Base-by-base conservation (phyloP, 805 yeast genomes). In the Barnettozyma vustinii region DNA sequence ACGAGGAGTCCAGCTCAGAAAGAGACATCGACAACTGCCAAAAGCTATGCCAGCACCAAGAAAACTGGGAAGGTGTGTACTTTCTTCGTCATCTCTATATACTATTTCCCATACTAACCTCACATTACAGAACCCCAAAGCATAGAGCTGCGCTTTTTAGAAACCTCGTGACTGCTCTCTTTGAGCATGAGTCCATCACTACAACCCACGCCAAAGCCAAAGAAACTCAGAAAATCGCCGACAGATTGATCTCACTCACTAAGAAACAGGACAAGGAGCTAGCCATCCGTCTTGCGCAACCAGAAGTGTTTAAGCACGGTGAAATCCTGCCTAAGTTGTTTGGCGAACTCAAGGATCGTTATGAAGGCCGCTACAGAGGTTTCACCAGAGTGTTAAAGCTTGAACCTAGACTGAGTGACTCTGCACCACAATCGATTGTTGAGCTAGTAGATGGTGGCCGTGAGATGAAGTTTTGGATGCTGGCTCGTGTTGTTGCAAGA, bases 381-480 rank as follows among this genome's bases (percentile, higher is more conserved):
- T 92, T 84, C 70, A 89, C 97, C 3, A 79, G 98, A 56, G 79
- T 92, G 47, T 69, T 90, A 53, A 83, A 79, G 57, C 71, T 94
- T 52, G 98, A 94, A 66, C 89, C 91, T 16, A 76, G 98, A 56
- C 66, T 84, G 42, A 91, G 94, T 48, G 99, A 94, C 64, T 85
- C 82, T 52, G 96, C 97, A 0, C 91, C 91, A 30, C 94, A 87
- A 74, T 83, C 94, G 0, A 82, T 91, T 9, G 62, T 94, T 47
- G 99, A 94, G 67, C 72, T 94, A 43, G 95, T 92, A 1, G 96
- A 87, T 57, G 80, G 83, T 4, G 67, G 72, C 16, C 70, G 80
- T 51, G 96, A 88, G 62, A 76, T 87, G 74, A 79, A 83, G 57
- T 76, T 81, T 55, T 86, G 95, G 81, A 70, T 80, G 59, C 75